Evolutionary conservation across 2,329 filamentous ascomycete genomes (phyloP).

Genomic region (Monilinia fructigena): DNA sequence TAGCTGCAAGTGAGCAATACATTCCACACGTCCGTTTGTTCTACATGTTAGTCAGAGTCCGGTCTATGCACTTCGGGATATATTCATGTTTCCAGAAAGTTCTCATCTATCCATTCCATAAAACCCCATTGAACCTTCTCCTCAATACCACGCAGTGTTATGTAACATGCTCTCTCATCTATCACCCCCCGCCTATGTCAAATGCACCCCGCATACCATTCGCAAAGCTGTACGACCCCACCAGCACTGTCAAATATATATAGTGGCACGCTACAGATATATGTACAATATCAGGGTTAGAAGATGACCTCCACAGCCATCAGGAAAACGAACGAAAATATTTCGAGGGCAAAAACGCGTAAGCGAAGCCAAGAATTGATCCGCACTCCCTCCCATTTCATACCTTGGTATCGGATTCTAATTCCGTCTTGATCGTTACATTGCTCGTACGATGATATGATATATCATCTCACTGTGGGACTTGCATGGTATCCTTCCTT

Average conservation of each 20-base stretch:
- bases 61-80: too few species aligned
- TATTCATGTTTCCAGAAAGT: too few species aligned
- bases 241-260: neutral
- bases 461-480: neutral
- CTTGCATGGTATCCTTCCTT: too few species aligned
- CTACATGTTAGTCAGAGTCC: too few species aligned
- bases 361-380: neutral
- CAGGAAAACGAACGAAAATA: neutral
- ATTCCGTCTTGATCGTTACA: neutral
- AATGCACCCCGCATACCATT: neutral
- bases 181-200: neutral
- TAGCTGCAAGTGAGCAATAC: conserved; percentile 5
- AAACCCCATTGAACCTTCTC: neutral
- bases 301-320: neutral
- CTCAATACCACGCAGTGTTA: neutral
- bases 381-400: conserved; percentile 7
- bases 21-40: neutral
- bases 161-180: neutral
- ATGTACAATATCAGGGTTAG: neutral
- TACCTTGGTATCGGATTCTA: conserved; percentile 16
- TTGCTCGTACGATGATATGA: conserved; percentile 4
- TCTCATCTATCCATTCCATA: neutral
- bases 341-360: too few species aligned
- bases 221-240: neutral
- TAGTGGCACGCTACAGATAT: neutral